Evolutionary conservation across 2,329 filamentous ascomycete genomes (phyloP), one percentile per base, ranked within the genome.

Genomic region (Emydomyces testavorans): DNA sequence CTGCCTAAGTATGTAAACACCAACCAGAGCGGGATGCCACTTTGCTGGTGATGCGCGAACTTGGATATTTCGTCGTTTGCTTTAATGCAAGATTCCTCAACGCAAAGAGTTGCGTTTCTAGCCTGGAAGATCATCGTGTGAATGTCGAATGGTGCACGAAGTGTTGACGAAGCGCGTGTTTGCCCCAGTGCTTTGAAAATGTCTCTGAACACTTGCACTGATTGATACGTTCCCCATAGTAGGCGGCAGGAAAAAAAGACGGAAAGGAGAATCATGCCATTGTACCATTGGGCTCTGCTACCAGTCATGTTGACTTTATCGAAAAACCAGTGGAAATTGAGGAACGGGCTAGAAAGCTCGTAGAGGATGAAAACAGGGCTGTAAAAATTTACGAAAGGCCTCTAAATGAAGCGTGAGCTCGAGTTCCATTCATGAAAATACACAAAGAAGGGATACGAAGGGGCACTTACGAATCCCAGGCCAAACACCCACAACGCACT

Each of bases 321-420:
- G 59, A 77, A 77, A 68, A 82, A 82, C 79, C 79, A 82, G 67
- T 82, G 79, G 60, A 82, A 75, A 62, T 82, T 82, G 53, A 82
- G 70, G 62, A 82, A 81, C 6, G 79, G 79, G 52, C 73, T 75
- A 34, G 76, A 80, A 54, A 82, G 75, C 59, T 82, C 79, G 66
- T 82, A 82, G 55, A 82, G 76, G 57, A 82, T 78, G 65, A 82
- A 82, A 4, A 73, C 73, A 0, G 78, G 75, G 15, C 71, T 75
- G 62, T 81, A 82, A 68, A 72, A 82, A 62, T 80, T 80, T 51
- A 80, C 66, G 58, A 82, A 82, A 2, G 79, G 79, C 53, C 78
- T 71, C 78, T 82, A 21, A 31, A 6, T 31, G 20, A 29, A 31
- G 6, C 15, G 20, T 28, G 11, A 39, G 26, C 11, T 20, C 6